A percentile compares a stretch with the other conserved stretches of the same genome.
phyloP scores from a whole-genome alignment of 176 grass and related monocot genomes.

The Triticum urartu region DNA sequence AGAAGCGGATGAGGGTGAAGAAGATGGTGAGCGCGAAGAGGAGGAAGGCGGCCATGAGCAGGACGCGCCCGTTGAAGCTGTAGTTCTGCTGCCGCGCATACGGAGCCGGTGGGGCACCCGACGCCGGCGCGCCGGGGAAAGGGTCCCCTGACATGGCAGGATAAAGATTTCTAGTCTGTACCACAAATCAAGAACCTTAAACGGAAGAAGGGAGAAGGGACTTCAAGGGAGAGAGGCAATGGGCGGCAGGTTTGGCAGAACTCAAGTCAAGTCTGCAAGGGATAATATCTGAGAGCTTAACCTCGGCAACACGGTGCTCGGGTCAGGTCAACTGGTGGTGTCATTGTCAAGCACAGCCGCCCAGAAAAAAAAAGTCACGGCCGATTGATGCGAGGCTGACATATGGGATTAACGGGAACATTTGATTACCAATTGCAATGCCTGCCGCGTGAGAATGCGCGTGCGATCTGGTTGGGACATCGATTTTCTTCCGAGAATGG shows the following conservation, averaged over 20 bases:
- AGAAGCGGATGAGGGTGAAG: slow-evolving; percentile 38
- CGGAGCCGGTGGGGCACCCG: background rate
- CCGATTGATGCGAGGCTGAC: background rate
- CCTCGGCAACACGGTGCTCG: background rate
- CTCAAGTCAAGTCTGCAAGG: background rate
- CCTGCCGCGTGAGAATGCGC: background rate
- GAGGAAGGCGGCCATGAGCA: slow-evolving; percentile 38
- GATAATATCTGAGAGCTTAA: background rate
- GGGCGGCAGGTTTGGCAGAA: background rate
- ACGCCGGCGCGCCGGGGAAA: background rate
- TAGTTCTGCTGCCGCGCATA: background rate
- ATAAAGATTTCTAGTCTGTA: background rate
- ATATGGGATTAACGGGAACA: background rate
- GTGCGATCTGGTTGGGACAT: background rate
- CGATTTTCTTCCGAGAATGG: background rate
- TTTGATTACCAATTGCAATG: background rate
- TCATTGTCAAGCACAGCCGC: background rate
- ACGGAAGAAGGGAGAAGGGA: background rate
- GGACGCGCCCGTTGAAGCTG: slow-evolving; percentile 29
- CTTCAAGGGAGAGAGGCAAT: background rate
- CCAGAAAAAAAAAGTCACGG: too few species aligned
- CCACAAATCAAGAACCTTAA: background rate
- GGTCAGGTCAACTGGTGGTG: background rate
- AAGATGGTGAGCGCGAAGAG: slow-evolving; percentile 23
- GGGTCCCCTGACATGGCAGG: slow-evolving; percentile 31